These are phyloP conservation scores for Symbiotaphrina buchneri DNA, from an alignment of 495 filamentous ascomycete species.

Conservation along the genomic window DNA sequence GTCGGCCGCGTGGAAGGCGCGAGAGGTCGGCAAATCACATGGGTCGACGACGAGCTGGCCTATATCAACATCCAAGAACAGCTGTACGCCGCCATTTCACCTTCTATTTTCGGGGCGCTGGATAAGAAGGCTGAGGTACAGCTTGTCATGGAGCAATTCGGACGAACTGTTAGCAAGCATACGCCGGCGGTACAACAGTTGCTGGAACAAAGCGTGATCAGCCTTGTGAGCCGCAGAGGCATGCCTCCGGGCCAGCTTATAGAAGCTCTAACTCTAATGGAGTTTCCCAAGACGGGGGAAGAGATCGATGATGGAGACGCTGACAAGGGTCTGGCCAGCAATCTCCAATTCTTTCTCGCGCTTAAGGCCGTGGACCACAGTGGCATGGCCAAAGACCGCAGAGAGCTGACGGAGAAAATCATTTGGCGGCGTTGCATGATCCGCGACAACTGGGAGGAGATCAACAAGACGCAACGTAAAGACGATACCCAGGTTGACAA, in stretches of 20 bases:
- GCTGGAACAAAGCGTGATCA: conserved; percentile 38
- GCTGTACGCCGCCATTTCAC: conserved; percentile 36
- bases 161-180: conserved; percentile 25
- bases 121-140: conserved; percentile 58
- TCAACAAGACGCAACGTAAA: conserved; percentile 11
- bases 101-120: conserved; percentile 38
- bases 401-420: conserved; percentile 34
- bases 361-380: conserved; percentile 33
- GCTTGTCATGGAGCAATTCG: conserved; percentile 47
- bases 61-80: conserved; percentile 51
- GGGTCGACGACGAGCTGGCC: conserved; percentile 34
- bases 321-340: conserved; percentile 17
- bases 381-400: conserved; percentile 24
- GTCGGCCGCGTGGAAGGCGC: conserved; percentile 24
- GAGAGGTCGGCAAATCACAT: conserved; percentile 4
- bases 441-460: conserved; percentile 31
- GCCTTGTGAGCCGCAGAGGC: conserved; percentile 40
- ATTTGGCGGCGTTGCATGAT: conserved; percentile 72
- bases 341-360: conserved; percentile 52
- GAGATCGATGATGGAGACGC: too few species aligned
- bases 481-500: conserved; percentile 10
- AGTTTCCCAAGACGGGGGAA: conserved; percentile 9
- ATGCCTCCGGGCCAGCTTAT: conserved; percentile 45
- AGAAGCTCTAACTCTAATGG: conserved; percentile 62
- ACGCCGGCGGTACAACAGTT: conserved; percentile 38